Conservation (phyloP, 163 green algal genomes). For the Prototheca cutis region DNA sequence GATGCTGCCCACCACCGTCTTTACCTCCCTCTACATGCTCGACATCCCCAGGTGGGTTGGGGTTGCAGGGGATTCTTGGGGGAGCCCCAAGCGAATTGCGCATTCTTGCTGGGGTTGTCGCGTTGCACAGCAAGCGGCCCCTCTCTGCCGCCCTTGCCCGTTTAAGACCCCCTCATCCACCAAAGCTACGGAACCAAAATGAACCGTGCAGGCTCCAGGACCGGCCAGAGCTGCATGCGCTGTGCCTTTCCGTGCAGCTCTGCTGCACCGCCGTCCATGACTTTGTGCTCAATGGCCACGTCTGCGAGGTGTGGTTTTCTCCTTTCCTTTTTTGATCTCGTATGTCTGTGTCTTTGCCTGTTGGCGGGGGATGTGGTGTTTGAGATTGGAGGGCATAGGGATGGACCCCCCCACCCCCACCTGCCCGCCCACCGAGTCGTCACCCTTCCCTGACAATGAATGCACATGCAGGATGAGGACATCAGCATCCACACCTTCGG, state of each 20-base stretch:
- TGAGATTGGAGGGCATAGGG: background rate
- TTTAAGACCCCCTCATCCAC: background rate
- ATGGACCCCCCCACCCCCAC: background rate
- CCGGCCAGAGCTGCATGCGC: constrained; percentile 24
- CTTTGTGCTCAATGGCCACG: constrained; percentile 32
- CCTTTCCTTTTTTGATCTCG: too few species aligned
- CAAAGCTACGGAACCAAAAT: background rate
- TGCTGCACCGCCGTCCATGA: constrained; percentile 29
- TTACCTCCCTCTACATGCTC: constrained; percentile 75
- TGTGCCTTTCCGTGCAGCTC: constrained; percentile 26
- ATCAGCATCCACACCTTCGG: constrained; percentile 42
- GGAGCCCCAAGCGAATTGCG: too few species aligned
- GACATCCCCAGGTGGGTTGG: constrained; percentile 38
- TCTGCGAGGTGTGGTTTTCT: constrained; percentile 41
- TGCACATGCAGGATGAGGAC: constrained; percentile 50
- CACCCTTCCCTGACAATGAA: too few species aligned
- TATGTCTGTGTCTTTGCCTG: too few species aligned
- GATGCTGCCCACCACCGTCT: constrained; percentile 70
- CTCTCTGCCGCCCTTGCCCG: too few species aligned
- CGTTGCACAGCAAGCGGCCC: too few species aligned
- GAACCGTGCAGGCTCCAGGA: constrained; percentile 22
- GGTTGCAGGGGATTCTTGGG: too few species aligned
- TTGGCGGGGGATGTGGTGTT: too few species aligned
- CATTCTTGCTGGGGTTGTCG: too few species aligned
- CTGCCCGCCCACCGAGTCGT: background rate